Percentiles rank a stretch among this genome's conserved stretches.
Evolutionary conservation across 2,329 filamentous ascomycete genomes (phyloP).

Genomic region (Elsinoe australis): DNA sequence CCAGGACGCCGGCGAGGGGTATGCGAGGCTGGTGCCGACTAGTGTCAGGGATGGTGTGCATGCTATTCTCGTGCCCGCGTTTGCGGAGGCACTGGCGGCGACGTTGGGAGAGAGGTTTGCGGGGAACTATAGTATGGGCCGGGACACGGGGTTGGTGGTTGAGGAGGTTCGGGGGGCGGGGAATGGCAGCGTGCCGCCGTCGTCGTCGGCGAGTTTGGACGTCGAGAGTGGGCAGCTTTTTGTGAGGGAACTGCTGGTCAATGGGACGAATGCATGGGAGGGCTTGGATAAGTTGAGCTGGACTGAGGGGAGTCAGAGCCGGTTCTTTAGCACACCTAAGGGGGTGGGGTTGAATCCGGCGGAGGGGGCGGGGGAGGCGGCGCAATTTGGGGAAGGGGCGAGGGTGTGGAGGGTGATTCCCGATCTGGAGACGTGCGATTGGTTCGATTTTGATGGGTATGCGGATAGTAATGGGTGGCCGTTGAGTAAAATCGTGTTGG

Average conservation of each 20-base stretch:
- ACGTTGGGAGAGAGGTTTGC: not conserved
- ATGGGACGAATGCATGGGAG: conserved; percentile 10
- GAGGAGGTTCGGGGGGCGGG: not conserved
- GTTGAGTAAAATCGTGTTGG: conserved; percentile 6
- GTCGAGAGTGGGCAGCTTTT: conserved; percentile 1
- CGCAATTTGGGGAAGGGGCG: conserved; percentile 1
- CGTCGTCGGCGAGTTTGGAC: not conserved
- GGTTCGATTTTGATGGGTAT: conserved; percentile 13
- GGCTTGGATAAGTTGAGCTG: not conserved
- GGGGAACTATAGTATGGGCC: not conserved
- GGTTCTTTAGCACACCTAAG: conserved; percentile 1
- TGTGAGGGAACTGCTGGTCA: not conserved
- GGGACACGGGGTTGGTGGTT: conserved; percentile 1
- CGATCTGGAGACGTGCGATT: conserved; percentile 10
- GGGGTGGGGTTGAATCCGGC: conserved; percentile 9
- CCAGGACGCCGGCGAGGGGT: not conserved
- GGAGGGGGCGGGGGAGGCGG: conserved; percentile 1
- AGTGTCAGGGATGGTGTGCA: not conserved
- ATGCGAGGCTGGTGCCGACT: not conserved
- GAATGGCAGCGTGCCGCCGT: not conserved
- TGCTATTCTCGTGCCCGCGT: not conserved
- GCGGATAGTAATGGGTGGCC: conserved; percentile 7
- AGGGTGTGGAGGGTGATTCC: conserved; percentile 7
- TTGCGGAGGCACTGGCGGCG: not conserved
- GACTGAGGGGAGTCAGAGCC: conserved; percentile 5